Percentiles rank a stretch among this genome's conserved stretches.
Conservation (phyloP, 108 stramenopile species). For the Cyclotella sp. region DNA sequence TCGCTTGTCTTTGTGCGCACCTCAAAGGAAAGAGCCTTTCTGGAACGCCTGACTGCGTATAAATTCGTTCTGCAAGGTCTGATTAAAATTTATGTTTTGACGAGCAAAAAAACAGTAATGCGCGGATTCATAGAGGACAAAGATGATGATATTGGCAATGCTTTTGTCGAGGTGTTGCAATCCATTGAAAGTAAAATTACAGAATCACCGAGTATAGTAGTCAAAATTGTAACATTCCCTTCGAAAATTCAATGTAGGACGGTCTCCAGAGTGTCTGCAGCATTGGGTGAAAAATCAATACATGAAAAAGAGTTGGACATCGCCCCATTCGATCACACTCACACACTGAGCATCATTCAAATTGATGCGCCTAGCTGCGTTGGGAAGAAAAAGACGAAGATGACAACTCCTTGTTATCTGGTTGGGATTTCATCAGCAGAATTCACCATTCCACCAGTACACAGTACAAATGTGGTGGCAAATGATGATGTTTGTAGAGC, state of each 20-base stretch:
- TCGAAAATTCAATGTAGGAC: constrained; percentile 6
- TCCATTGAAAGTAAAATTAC: neutral
- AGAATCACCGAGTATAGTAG: neutral
- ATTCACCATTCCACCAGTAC: constrained; percentile 1
- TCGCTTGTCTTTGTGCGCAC: constrained; percentile 33
- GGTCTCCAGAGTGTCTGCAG: constrained; percentile 5
- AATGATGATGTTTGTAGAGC: constrained; percentile 59
- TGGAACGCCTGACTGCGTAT: constrained; percentile 17
- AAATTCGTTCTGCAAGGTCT: constrained; percentile 29
- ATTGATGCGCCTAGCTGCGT: neutral
- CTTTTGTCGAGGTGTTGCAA: neutral
- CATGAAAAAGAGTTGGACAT: constrained; percentile 38
- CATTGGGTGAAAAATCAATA: constrained; percentile 24
- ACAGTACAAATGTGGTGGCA: neutral
- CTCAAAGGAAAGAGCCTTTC: constrained; percentile 1
- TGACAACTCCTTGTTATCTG: constrained; percentile 12
- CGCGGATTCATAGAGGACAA: neutral
- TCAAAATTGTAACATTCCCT: constrained; percentile 37
- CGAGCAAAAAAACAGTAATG: neutral
- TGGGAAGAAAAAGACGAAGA: neutral
- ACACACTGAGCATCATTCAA: constrained; percentile 35
- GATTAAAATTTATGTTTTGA: constrained; percentile 32
- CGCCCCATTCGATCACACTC: constrained; percentile 23
- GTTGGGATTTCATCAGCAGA: constrained; percentile 26
- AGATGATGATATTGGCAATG: neutral